Conservation (phyloP, 192 early-diverging fungal species). For the Jimgerdemannia flammicorona region DNA sequence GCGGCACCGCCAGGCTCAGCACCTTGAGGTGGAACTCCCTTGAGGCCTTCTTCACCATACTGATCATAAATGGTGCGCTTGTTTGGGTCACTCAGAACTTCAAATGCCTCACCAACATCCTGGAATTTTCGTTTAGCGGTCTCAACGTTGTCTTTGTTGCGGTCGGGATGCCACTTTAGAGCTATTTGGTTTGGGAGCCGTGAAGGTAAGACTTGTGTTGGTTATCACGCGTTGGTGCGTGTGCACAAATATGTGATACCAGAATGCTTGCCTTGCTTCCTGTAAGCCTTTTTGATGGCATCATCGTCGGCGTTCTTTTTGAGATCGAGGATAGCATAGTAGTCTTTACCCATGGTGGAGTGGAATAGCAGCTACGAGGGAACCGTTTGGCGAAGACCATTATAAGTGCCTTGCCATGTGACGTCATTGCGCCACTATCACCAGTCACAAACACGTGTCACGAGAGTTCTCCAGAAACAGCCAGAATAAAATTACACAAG, state of each 20-base stretch:
- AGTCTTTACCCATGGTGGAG: conserved; percentile 82
- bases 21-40: conserved; percentile 61
- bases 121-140: conserved; percentile 85
- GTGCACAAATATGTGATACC: too few relatives aligned
- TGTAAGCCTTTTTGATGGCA: conserved; percentile 77
- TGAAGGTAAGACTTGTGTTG: not conserved
- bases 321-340: conserved; percentile 89
- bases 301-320: conserved; percentile 74
- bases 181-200: conserved; percentile 30
- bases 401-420: too few relatives aligned
- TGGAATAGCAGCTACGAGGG: too few relatives aligned
- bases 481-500: too few relatives aligned
- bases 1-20: conserved; percentile 40
- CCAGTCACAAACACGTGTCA: too few relatives aligned
- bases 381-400: too few relatives aligned
- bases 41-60: conserved; percentile 94
- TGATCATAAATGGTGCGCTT: conserved; percentile 95
- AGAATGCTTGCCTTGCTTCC: conserved; percentile 42
- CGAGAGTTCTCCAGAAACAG: too few relatives aligned
- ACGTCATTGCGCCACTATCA: too few relatives aligned
- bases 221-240: too few relatives aligned
- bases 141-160: conserved; percentile 58
- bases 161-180: conserved; percentile 80
- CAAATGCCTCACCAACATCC: conserved; percentile 97
- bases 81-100: conserved; percentile 89